phyloP scores from a whole-genome alignment of 805 yeast species.

The Kuraishia ogatae region DNA sequence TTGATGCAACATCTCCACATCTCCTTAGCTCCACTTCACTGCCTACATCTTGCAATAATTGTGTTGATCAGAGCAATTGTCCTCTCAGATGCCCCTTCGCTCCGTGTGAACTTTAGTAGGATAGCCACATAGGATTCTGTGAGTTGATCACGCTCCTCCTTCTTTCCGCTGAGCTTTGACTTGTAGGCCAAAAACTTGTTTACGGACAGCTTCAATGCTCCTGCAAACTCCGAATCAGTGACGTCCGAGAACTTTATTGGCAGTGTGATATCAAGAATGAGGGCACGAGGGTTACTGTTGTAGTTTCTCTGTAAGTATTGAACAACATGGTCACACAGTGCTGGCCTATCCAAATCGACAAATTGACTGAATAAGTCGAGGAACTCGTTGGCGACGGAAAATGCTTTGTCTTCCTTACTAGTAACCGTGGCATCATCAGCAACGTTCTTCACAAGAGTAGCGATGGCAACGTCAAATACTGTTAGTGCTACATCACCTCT shows the following conservation, averaged over 20 bases:
- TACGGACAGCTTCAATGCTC: slow-evolving; percentile 56
- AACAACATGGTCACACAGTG: slow-evolving; percentile 59
- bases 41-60: slow-evolving; percentile 1
- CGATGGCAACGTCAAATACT: slow-evolving; percentile 59
- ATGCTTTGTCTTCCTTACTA: slow-evolving; percentile 29
- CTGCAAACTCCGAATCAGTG: slow-evolving; percentile 39
- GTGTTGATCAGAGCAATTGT: neutral
- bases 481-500: slow-evolving; percentile 66
- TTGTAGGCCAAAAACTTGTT: slow-evolving; percentile 57
- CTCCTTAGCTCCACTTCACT: neutral
- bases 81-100: neutral
- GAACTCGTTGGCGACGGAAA: slow-evolving; percentile 30
- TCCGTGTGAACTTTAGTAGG: slow-evolving; percentile 15
- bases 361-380: slow-evolving; percentile 61
- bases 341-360: slow-evolving; percentile 56
- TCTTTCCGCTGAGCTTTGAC: slow-evolving; percentile 27
- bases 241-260: slow-evolving; percentile 49
- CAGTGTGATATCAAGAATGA: slow-evolving; percentile 47
- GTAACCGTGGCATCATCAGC: slow-evolving; percentile 13
- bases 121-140: slow-evolving; percentile 23
- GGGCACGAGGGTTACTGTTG: slow-evolving; percentile 29
- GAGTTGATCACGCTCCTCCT: slow-evolving; percentile 22
- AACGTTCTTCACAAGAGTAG: slow-evolving; percentile 29
- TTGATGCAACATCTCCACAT: no score
- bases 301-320: slow-evolving; percentile 37